Evolutionary conservation across 805 yeast genomes (phyloP).

Genomic region (Teunomyces gatunensis): DNA sequence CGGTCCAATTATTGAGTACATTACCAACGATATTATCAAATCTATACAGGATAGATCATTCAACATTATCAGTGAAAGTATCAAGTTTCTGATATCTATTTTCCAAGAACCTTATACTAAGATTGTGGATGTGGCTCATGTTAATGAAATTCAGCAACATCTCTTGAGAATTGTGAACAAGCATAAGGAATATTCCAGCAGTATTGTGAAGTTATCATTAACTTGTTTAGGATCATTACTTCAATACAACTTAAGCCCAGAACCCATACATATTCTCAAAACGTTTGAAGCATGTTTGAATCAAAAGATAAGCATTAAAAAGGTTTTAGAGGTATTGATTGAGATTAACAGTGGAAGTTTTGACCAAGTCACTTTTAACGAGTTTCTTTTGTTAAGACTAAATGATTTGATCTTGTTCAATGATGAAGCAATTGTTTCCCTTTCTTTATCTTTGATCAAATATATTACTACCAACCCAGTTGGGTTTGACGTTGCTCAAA

Average conservation of each 20-base stretch:
- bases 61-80: constrained; percentile 27
- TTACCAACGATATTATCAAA: constrained; percentile 21
- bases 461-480: constrained; percentile 8
- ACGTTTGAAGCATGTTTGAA: constrained; percentile 22
- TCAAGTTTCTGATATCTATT: constrained; percentile 20
- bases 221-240: constrained; percentile 22
- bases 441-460: constrained; percentile 6
- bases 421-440: constrained; percentile 18
- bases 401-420: constrained; percentile 22
- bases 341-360: constrained; percentile 12
- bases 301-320: constrained; percentile 25
- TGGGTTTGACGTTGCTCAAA: constrained; percentile 7
- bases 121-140: constrained; percentile 4
- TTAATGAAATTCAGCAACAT: constrained; percentile 1
- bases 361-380: constrained; percentile 12
- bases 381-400: constrained; percentile 17
- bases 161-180: constrained; percentile 15
- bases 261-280: constrained; percentile 8
- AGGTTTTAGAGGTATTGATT: constrained; percentile 24
- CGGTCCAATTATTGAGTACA: constrained; percentile 14
- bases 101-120: constrained; percentile 9
- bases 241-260: constrained; percentile 8
- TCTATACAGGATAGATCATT: constrained; percentile 24
- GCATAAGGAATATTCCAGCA: constrained; percentile 26
- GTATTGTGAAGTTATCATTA: constrained; percentile 26